Evolutionary conservation across 139 green algal genomes (phyloP).

Genomic region (Deuterostichococcus epilithicus): DNA sequence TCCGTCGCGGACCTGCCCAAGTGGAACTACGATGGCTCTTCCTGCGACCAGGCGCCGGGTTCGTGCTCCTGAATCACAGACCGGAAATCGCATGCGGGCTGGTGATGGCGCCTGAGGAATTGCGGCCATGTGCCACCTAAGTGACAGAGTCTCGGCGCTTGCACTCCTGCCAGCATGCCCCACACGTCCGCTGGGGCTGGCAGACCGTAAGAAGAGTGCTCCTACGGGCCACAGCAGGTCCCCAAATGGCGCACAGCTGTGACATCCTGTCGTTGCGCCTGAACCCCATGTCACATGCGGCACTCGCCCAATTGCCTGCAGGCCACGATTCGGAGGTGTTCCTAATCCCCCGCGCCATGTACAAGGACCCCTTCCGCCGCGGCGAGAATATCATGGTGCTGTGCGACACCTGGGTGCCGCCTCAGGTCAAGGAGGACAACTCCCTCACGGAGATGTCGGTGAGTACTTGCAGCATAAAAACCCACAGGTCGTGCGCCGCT

Average conservation of each 20-base stretch:
- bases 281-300: not conserved
- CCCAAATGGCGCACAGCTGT: not conserved
- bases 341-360: conserved; percentile 73
- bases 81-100: not conserved
- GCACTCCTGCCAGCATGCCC: not conserved
- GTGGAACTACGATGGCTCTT: conserved; percentile 98
- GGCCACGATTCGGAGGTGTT: conserved; percentile 88
- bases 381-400: conserved; percentile 95
- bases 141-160: too few species aligned
- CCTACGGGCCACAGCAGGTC: not conserved
- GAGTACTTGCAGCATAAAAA: too few species aligned
- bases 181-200: not conserved
- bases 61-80: not conserved
- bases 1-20: conserved; percentile 71
- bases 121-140: too few species aligned
- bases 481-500: too few species aligned
- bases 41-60: conserved; percentile 69
- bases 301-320: conserved; percentile 18
- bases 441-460: conserved; percentile 33
- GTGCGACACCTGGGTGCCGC: conserved; percentile 91
- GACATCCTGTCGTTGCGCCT: not conserved
- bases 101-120: too few species aligned
- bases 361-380: conserved; percentile 78
- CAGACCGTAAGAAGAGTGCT: not conserved
- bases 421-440: conserved; percentile 58